Percentiles rank a stretch among this genome's conserved stretches.
phyloP scores from a whole-genome alignment of 164 flowering plant species.

The Protea cynaroides region DNA sequence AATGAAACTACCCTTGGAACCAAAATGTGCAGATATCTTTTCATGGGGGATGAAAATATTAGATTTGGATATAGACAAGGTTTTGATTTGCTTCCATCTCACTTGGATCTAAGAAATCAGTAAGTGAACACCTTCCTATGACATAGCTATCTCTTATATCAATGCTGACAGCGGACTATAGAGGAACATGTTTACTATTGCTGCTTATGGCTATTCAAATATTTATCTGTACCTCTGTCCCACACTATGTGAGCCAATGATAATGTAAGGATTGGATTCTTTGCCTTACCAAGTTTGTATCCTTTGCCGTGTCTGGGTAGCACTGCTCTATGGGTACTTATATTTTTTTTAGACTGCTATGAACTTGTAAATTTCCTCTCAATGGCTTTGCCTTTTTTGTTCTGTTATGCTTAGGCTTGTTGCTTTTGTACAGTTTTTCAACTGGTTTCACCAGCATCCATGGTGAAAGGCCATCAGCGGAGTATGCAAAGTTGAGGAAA shows the following conservation, averaged over 20 bases:
- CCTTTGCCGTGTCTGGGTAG: too few relatives aligned
- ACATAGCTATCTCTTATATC: too few relatives aligned
- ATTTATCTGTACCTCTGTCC: neutral
- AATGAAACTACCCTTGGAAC: conserved; percentile 8
- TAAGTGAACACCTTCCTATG: conserved; percentile 14
- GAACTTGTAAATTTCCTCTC: too few relatives aligned
- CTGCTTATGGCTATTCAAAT: neutral
- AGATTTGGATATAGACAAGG: conserved; percentile 9
- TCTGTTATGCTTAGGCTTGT: conserved; percentile 2
- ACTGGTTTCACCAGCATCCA: conserved; percentile 79
- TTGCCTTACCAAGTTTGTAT: too few relatives aligned
- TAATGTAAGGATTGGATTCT: too few relatives aligned
- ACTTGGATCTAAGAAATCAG: conserved; percentile 20
- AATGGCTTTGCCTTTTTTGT: neutral
- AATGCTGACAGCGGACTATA: too few relatives aligned
- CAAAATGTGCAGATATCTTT: conserved; percentile 8
- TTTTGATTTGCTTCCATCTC: conserved; percentile 14
- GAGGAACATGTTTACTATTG: neutral
- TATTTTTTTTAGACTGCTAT: too few relatives aligned
- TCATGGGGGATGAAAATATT: conserved; percentile 10
- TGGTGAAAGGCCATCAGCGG: conserved; percentile 84
- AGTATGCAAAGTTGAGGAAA: conserved; percentile 86
- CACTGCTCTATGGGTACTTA: too few relatives aligned
- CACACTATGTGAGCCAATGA: too few relatives aligned
- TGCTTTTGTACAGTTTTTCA: conserved; percentile 56